Evolutionary conservation across 2,329 filamentous ascomycete species (phyloP), one percentile per base, ranked within the genome.

Genomic region (Monilinia fructicola): DNA sequence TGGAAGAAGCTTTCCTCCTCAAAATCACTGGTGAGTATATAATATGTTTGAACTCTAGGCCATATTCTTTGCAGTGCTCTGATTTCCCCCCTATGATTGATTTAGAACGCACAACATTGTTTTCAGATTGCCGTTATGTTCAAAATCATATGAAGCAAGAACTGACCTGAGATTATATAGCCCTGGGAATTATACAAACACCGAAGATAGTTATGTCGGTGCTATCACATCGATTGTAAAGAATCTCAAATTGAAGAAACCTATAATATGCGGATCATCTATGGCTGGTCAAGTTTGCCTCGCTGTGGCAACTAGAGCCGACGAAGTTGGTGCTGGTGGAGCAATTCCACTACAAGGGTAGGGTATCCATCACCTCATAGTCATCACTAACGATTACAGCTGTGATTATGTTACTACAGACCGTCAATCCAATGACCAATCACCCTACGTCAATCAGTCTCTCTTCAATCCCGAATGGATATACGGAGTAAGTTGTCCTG

Each of bases 231-330:
- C 67, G 70, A 75, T 82, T 40, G 77, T 82, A 54, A 81, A 81
- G 69, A 76, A 76, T 2, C 71, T 83, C 14, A 75, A 77, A 4
- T 70, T 83, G 28, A 76, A 79, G 48, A 79, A 79, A 69, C 80
- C 81, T 2, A 82, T 82, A 65, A 78, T 83, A 44, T 83, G 80
- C 65, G 81, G 81, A 63, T 81, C 81, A 4, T 79, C 78, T n/a
- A 83, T 83, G 81, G 81, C 81, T 0, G 81, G 81, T 0, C 81
- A 83, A 65, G 80, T 80, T 9, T 82, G 80, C 66, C 70, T 83
- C 11, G 80, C 80, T 2, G 80, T 82, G 4, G 81, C 81, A 3
- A 79, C 80, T 14, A 75, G 80, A 46, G 76, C 79, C 44, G 79
- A 78, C 52, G 81, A 83, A 71, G 79, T 82, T 26, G 80, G 80